Evolutionary conservation across 2,329 filamentous ascomycete species (phyloP).

Genomic region (Penicillium sp.): DNA sequence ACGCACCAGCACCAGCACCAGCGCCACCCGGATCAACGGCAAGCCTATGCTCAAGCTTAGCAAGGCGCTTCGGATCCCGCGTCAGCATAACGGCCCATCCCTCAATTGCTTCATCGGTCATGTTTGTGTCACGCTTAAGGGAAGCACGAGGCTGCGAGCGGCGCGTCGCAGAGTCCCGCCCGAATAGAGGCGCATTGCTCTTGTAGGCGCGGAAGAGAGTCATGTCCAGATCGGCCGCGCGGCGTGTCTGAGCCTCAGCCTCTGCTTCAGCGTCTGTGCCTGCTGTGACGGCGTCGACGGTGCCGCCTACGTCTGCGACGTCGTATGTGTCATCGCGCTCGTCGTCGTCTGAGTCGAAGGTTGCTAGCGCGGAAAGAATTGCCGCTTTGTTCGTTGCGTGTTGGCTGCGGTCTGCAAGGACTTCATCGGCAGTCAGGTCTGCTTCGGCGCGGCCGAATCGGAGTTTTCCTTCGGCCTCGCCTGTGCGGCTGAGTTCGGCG

Average conservation of each 20-base stretch:
- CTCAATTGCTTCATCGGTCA: constrained; percentile 92
- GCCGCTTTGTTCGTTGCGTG: constrained; percentile 73
- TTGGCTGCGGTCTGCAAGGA: constrained; percentile 63
- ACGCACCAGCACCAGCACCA: constrained; percentile 15
- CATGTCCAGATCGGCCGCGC: constrained; percentile 58
- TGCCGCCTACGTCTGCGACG: constrained; percentile 83
- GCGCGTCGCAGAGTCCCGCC: constrained; percentile 67
- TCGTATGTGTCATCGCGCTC: constrained; percentile 98
- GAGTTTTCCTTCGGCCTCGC: constrained; percentile 55
- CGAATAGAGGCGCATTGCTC: constrained; percentile 63
- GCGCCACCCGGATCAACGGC: constrained; percentile 60
- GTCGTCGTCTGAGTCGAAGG: constrained; percentile 92
- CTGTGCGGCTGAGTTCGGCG: constrained; percentile 65
- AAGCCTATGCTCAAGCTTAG: constrained; percentile 69
- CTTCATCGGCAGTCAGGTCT: constrained; percentile 65
- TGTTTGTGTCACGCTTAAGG: constrained; percentile 72
- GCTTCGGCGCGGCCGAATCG: constrained; percentile 72
- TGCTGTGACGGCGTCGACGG: constrained; percentile 63
- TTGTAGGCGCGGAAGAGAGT: constrained; percentile 71
- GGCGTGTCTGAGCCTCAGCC: constrained; percentile 49
- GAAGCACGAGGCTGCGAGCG: constrained; percentile 60
- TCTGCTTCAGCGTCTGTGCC: constrained; percentile 51
- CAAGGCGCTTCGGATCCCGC: constrained; percentile 67
- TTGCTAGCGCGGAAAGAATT: constrained; percentile 81
- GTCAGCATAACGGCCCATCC: constrained; percentile 88